These are phyloP conservation scores for Phaeosphaeria sp. DNA, from an alignment of 2,329 filamentous ascomycete species.

Conservation along the genomic window DNA sequence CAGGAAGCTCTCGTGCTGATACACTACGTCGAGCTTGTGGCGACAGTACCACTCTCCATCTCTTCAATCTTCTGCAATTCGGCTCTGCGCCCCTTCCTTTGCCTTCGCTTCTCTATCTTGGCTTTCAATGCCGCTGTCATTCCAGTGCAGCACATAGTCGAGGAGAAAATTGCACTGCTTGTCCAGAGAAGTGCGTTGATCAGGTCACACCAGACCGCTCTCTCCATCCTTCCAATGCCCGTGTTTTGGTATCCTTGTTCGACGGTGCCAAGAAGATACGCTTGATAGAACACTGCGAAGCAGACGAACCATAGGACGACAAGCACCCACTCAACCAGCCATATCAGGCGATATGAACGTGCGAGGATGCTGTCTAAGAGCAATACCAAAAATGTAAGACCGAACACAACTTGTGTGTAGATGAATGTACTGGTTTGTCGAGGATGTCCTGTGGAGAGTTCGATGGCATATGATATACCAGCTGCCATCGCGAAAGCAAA, in stretches of 20 bases:
- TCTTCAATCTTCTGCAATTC: slow-evolving; percentile 1
- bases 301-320: slow-evolving; percentile 30
- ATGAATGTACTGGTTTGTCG: slow-evolving; percentile 19
- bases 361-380: slow-evolving; percentile 25
- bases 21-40: not conserved
- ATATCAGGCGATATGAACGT: slow-evolving; percentile 29
- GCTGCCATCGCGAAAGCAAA: slow-evolving; percentile 30
- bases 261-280: slow-evolving; percentile 10
- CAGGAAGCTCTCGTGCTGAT: not conserved
- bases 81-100: slow-evolving; percentile 2
- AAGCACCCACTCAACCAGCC: slow-evolving; percentile 28
- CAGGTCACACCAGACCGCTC: slow-evolving; percentile 31
- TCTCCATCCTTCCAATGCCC: slow-evolving; percentile 22
- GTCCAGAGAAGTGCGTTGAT: slow-evolving; percentile 32
- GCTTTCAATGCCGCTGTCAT: slow-evolving; percentile 23
- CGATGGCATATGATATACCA: slow-evolving; percentile 33
- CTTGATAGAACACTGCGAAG: slow-evolving; percentile 27
- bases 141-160: slow-evolving; percentile 32
- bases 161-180: slow-evolving; percentile 31
- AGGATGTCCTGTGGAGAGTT: slow-evolving; percentile 16
- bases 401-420: slow-evolving; percentile 27
- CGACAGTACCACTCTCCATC: slow-evolving; percentile 8
- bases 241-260: slow-evolving; percentile 13
- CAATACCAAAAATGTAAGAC: slow-evolving; percentile 19
- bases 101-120: slow-evolving; percentile 11